Evolutionary conservation across 345 rosid genomes (phyloP), one percentile per base, ranked within the genome.

Genomic region (Salix purpurea): DNA sequence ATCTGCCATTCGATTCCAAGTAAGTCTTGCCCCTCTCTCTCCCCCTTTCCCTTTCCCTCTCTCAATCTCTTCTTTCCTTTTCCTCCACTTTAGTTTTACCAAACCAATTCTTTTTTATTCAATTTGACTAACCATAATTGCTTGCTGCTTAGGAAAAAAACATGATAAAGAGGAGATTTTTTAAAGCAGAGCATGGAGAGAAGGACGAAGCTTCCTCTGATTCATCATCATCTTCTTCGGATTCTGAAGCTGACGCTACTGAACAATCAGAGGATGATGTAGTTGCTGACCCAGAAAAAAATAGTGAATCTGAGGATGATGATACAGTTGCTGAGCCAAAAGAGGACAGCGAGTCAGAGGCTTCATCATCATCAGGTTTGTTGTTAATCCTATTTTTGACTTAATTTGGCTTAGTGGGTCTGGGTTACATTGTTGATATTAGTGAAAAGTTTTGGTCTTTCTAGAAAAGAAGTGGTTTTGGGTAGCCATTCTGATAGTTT

Each of bases 121-220:
- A 36, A 21, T 39, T 58, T 26, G 24, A 48, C 21, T 19, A 26
- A 69, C 32, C 21, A 6, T 28, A 46, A 46, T 16, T 34, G 39
- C 39, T 8, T 26, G 61, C 39, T 10, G 0, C 18, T 50, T 50
- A 12, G 32, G 16, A 32, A 18, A 44, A 15, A 50, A 56, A 83
- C 28, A 94, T 92, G 98, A 91, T 92, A 76, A 94, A 92, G 91
- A 89, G 98, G 81, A 71, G 91, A 71, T 92, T 88, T 79, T 94
- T 86, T 79, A 92, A 80, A 84, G 82, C 81, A 72, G 98, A 94
- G 64, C 95, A 88, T 73, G 97, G 87, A 69, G 97, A 90, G 69
- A 80, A 77, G 73, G 88, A 92, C 69, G 87, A 79, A 69, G 88
- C 84, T 11, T 82, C 84, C n/a, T 86, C 89, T 10, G 92, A 78